Evolutionary conservation across 257 asterid genomes (phyloP), one percentile per base, ranked within the genome.

Genomic region (Lycium barbarum): DNA sequence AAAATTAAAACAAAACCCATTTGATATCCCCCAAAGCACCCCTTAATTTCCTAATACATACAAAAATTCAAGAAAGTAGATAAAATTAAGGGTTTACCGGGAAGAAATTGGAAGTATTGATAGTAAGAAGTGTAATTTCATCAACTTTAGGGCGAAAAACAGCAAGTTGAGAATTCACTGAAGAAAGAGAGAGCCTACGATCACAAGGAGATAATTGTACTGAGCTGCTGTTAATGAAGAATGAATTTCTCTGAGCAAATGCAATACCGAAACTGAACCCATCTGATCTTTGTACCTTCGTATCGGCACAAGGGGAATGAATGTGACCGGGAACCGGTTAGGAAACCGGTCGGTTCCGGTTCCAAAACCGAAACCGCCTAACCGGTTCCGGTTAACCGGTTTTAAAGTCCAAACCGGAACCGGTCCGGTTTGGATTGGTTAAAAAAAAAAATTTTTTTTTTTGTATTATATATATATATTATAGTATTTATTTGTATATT

Each of bases 61-160:
- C n/a, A 61, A 45, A 8, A 20, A 67, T 43, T 57, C 1, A 47
- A 8, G 18, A 10, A 2, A 22, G 17, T 38, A 51, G 7, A 47
- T 33, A 14, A 17, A 78, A 5, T 12, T 0, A 15, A n/a, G 12
- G 78, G 0, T 2, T 7, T 94, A 95, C 99, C 92, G 98, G 99
- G 47, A 82, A 86, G 90, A 93, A 95, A 76, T 55, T 90, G 82
- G 97, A 89, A 85, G 94, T 94, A 84, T 91, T 94, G 90, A 95
- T 87, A 6, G 98, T 93, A 71, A 95, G 97, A 80, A 95, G 97
- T 20, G 98, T 91, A 93, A 95, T 95, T 94, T 95, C 97, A 83
- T 95, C 98, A 62, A 95, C 94, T 89, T 93, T 94, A 73, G 99
- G 99, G 83, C 99, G 97, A 92, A 95, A 95, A 73, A 93, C 91